These are phyloP conservation scores for Leptosphaerulina australis DNA, from an alignment of 2,329 filamentous ascomycete species.

Conservation along the genomic window DNA sequence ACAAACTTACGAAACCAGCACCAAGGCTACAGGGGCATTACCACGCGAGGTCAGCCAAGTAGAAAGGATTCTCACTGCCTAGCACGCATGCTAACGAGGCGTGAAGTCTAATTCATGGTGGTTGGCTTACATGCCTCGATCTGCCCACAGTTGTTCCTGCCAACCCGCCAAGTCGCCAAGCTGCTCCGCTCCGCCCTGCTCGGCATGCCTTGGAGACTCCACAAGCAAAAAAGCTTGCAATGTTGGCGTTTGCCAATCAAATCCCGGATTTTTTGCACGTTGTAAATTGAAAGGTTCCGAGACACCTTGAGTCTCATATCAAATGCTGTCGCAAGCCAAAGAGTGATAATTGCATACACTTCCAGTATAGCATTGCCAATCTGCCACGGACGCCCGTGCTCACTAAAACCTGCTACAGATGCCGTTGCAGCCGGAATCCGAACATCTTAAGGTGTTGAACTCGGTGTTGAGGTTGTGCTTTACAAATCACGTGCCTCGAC, in stretches of 20 bases:
- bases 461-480: not conserved
- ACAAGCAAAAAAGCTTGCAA: constrained; percentile 12
- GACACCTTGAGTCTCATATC: constrained; percentile 8
- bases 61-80: constrained; percentile 5
- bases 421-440: constrained; percentile 1
- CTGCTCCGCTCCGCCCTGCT: constrained; percentile 15
- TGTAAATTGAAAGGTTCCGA: constrained; percentile 12
- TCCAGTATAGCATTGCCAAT: constrained; percentile 1
- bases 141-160: constrained; percentile 1
- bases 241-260: constrained; percentile 12
- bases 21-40: not conserved
- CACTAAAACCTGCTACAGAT: not conserved
- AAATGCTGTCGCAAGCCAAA: not conserved
- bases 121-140: constrained; percentile 14
- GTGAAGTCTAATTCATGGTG: not conserved
- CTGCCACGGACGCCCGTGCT: not conserved
- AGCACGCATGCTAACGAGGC: not conserved
- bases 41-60: constrained; percentile 17
- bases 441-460: not conserved
- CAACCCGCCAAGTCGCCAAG: constrained; percentile 24
- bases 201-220: constrained; percentile 20
- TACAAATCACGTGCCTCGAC: not conserved
- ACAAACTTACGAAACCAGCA: constrained; percentile 9
- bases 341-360: not conserved
- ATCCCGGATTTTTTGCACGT: constrained; percentile 8